phyloP scores from a whole-genome alignment of 352 stramenopile species.

The Globisporangium acanthophoron region DNA sequence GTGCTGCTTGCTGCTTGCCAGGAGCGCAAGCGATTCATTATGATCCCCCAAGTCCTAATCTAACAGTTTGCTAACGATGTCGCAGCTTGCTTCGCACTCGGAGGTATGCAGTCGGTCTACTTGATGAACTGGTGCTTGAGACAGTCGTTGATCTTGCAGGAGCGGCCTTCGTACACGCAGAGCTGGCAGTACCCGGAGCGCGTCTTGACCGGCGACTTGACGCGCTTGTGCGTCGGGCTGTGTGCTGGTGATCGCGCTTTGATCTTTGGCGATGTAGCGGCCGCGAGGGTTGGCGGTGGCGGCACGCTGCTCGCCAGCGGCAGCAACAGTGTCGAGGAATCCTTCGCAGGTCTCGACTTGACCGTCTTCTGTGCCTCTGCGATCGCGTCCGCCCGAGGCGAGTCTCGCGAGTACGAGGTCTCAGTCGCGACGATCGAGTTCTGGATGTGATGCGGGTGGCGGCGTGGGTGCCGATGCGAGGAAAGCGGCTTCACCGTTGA shows the following conservation, averaged over 20 bases:
- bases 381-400: slow-evolving; percentile 10
- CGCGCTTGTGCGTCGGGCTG: background rate
- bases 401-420: slow-evolving; percentile 8
- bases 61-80: background rate
- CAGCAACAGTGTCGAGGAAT: background rate
- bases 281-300: background rate
- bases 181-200: slow-evolving; percentile 55
- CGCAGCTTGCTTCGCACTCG: background rate
- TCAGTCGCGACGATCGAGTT: background rate
- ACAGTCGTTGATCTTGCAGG: slow-evolving; percentile 61
- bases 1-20: background rate
- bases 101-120: slow-evolving; percentile 2
- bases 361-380: background rate
- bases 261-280: background rate
- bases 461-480: background rate
- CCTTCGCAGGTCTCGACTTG: background rate
- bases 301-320: background rate
- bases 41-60: background rate
- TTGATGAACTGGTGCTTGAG: slow-evolving; percentile 56
- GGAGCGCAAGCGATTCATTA: background rate
- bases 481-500: background rate
- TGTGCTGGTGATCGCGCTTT: background rate
- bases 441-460: slow-evolving; percentile 10
- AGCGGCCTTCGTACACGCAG: slow-evolving; percentile 46
- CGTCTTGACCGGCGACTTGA: slow-evolving; percentile 25